phyloP scores from a whole-genome alignment of 306 rosid species.

The Sechiopsis laciniata region DNA sequence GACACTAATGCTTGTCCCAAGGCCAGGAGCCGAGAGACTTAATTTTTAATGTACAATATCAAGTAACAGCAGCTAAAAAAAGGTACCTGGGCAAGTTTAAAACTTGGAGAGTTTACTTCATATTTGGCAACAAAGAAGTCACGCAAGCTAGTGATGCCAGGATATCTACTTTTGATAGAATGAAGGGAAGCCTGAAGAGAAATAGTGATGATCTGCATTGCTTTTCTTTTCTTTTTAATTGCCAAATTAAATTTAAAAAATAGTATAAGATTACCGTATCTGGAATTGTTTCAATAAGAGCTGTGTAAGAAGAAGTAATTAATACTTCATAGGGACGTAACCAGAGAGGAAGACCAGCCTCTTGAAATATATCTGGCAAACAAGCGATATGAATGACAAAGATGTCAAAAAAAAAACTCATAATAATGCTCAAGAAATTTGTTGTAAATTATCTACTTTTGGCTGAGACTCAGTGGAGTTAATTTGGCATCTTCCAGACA shows the following conservation, averaged over 20 bases:
- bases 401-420: neutral
- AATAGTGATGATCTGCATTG: neutral
- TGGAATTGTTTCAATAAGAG: constrained; percentile 95
- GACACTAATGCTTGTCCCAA: too few relatives aligned
- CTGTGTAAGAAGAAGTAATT: constrained; percentile 91
- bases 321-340: constrained; percentile 95
- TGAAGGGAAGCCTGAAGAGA: constrained; percentile 86
- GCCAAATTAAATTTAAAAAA: constrained; percentile 28
- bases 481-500: constrained; percentile 1
- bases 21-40: too few relatives aligned
- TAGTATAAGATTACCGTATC: constrained; percentile 65
- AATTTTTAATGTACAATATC: constrained; percentile 3
- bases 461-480: neutral
- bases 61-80: constrained; percentile 16
- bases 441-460: neutral
- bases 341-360: constrained; percentile 99
- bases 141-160: constrained; percentile 67
- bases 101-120: constrained; percentile 84
- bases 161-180: constrained; percentile 92
- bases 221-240: constrained; percentile 11
- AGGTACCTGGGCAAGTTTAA: constrained; percentile 98
- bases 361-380: constrained; percentile 93
- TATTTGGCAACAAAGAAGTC: constrained; percentile 89
- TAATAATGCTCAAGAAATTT: constrained; percentile 1
- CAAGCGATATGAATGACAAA: constrained; percentile 25